Evolutionary conservation across 2,329 filamentous ascomycete genomes (phyloP).

Genomic region (Xylaria sp.): DNA sequence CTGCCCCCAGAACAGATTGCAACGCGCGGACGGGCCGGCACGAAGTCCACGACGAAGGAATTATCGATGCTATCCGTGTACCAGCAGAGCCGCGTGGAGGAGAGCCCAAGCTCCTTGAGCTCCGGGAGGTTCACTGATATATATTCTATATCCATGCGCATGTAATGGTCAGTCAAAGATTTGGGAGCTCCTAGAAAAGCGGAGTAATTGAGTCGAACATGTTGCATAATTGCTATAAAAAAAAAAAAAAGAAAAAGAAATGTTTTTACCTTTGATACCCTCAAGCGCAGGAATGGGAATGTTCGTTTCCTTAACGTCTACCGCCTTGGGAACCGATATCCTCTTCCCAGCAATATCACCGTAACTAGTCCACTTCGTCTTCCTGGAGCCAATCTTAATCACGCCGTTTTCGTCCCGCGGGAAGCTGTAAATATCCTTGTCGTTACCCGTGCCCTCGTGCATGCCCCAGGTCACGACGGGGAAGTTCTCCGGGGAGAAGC

Average conservation of each 20-base stretch:
- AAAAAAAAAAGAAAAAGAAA: too few relatives aligned
- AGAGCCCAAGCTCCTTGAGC: constrained; percentile 51
- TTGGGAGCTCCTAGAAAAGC: too few relatives aligned
- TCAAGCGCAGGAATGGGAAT: constrained; percentile 43
- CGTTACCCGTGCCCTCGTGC: constrained; percentile 51
- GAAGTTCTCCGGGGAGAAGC: constrained; percentile 57
- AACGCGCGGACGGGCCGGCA: constrained; percentile 52
- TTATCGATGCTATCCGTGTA: constrained; percentile 50
- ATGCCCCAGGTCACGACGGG: constrained; percentile 58
- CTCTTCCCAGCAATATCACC: constrained; percentile 38
- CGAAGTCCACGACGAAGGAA: constrained; percentile 57
- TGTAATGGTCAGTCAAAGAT: neutral
- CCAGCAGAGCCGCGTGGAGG: constrained; percentile 57
- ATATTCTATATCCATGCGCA: constrained; percentile 35
- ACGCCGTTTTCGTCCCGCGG: constrained; percentile 55
- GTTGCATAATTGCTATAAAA: neutral
- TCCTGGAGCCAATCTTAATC: constrained; percentile 63
- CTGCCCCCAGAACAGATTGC: constrained; percentile 71
- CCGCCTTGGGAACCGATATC: constrained; percentile 44
- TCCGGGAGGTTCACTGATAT: constrained; percentile 55
- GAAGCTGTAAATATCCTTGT: constrained; percentile 61
- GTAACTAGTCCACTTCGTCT: constrained; percentile 55
- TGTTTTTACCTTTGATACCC: constrained; percentile 43
- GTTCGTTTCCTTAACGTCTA: constrained; percentile 37
- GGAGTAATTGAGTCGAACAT: neutral